Base-by-base conservation (phyloP, 495 filamentous ascomycete species). In the Aspergillus mulundensis region DNA sequence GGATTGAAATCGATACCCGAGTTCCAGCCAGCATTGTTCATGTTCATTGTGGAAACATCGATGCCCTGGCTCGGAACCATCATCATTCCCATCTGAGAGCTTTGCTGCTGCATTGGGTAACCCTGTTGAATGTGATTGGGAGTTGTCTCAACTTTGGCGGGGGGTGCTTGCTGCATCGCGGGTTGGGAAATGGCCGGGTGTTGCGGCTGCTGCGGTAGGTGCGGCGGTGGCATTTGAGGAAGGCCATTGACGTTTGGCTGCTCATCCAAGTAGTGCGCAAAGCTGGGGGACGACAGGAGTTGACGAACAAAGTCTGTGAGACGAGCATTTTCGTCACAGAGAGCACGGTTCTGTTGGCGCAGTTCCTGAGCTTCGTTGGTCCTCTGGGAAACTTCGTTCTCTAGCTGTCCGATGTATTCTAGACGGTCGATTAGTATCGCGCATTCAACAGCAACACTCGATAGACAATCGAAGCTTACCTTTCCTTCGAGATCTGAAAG, bases 331-430 rank as follows among this genome's bases (percentile, higher is more conserved):
- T 95, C 90, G 39, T 91, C 86, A 59, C 79, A 74, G 28, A 97
- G 78, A 15, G 78, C 82, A 32, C 81, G 78, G 78, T 94, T 95
- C 65, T 91, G 79, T 0, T 77, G 66, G 40, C 84, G 81, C 5
- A 93, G 77, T n/a, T 89, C 84, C 43, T 82, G 82, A 57, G 83
- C 79, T 66, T 95, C 89, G 56, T 77, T 84, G 18, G 82, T 81
- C 68, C 88, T 87, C 55, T 71, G 71, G 5, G 88, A 85, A 54
- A 96, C 81, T 70, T 96, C 89, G 55, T 79, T 78, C 71, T 97
- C 91, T n/a, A 97, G 87, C 65, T 95, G 89, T 53, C 80, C 80
- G 64, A 97, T 97, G 68, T 97, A 97, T 78, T 96, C 94, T 98
- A 42, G 2, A 64, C 38, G 54, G 50, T 18, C 58, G 7, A 68